Base-by-base conservation (phyloP, 495 filamentous ascomycete species). In the Neurospora sp. region DNA sequence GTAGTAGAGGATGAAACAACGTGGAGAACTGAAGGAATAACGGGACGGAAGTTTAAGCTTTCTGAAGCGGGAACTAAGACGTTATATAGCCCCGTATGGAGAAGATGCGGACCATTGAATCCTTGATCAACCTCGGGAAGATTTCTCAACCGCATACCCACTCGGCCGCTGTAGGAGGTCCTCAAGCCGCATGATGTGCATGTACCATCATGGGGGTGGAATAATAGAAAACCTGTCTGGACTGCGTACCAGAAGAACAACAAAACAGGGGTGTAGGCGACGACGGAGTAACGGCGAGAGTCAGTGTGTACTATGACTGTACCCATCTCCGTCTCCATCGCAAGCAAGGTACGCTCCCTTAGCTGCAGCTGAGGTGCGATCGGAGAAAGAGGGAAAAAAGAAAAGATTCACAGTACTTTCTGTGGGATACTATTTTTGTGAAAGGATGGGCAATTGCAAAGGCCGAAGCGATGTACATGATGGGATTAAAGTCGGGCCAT, bases 101-200 rank as follows among this genome's bases (percentile, higher is more conserved):
- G 54, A 9, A 66, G 54, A 66, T 66, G 54, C 54, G 54, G 54
- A 19, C 24, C 24, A 31, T 19, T 34, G 48, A 17, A 66, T 66
- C 28, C 54, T 66, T 66, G 28, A 66, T 34, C 54, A 66, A 66
- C 54, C 28, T 66, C 54, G 54, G 54, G 28, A 66, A 66, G 28
- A 66, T 66, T 66, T 66, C 54, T 66, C 54, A 66, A 17, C 54
- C n/a, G n/a, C 45, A 54, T 62, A 62, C 54, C 54, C 54, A 66
- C 54, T 36, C 54, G 28, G 54, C 28, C 54, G 54, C 54, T 36
- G 54, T 34, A 66, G 59, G 72, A 70, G 38, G 62, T 28, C 73
- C 73, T 73, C 71, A 74, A 71, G 70, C 45, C 66, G 73, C 73
- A 76, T 76, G 75, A 76, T 74, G 73, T 71, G 73, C 75, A 74